Evolutionary conservation across 495 filamentous ascomycete genomes (phyloP).

Genomic region (Podospora sp.): DNA sequence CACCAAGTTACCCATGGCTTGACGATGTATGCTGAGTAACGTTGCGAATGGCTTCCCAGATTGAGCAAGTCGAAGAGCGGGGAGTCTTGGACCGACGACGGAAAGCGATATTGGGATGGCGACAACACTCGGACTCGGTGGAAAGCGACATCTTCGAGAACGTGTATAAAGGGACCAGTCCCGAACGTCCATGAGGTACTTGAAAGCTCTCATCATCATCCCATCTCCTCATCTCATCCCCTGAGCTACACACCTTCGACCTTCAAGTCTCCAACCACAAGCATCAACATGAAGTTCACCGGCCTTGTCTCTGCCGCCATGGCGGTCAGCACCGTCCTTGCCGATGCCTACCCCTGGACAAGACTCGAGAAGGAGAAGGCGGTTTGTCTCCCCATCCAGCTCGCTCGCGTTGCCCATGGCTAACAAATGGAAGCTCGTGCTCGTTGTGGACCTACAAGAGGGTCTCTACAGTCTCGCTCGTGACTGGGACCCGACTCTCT

Average conservation of each 20-base stretch:
- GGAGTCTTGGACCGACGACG: neutral
- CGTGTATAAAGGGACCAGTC: neutral
- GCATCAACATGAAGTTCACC: slow-evolving; percentile 20
- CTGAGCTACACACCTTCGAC: neutral
- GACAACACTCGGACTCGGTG: neutral
- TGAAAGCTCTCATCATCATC: neutral
- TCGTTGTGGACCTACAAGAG: slow-evolving; percentile 73
- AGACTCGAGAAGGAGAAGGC: slow-evolving; percentile 34
- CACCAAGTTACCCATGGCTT: neutral
- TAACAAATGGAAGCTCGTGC: slow-evolving; percentile 48
- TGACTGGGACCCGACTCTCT: slow-evolving; percentile 64
- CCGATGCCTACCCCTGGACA: slow-evolving; percentile 25
- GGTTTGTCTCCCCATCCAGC: slow-evolving; percentile 7
- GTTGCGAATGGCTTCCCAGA: neutral
- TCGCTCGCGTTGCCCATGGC: neutral
- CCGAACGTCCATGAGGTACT: neutral
- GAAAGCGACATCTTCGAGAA: neutral
- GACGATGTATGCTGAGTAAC: neutral
- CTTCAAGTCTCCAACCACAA: neutral
- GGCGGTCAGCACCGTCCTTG: slow-evolving; percentile 20
- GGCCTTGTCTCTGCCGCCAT: slow-evolving; percentile 26
- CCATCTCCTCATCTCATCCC: neutral
- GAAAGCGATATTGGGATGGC: neutral
- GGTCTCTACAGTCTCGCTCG: slow-evolving; percentile 67
- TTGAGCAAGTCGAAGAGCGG: neutral